Evolutionary conservation across 345 rosid species (phyloP).

Genomic region (Ceriops zippeliana): DNA sequence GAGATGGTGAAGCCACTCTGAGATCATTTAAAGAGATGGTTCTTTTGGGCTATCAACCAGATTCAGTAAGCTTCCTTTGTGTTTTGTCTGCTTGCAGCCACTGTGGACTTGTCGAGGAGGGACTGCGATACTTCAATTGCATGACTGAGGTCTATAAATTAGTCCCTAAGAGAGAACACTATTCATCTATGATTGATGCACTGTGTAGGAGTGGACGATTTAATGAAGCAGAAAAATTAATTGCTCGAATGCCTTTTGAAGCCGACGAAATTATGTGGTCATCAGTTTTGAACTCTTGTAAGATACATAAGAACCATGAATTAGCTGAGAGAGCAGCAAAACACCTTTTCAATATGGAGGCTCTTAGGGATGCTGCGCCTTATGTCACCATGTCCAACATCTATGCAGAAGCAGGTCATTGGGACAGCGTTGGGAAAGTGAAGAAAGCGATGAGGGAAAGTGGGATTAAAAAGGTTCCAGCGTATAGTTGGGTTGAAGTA

Average conservation of each 20-base stretch:
- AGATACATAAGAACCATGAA: slow-evolving; percentile 73
- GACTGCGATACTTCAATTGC: slow-evolving; percentile 47
- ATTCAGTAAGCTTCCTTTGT: slow-evolving; percentile 65
- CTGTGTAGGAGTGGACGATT: slow-evolving; percentile 65
- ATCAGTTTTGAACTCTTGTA: slow-evolving; percentile 74
- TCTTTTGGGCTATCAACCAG: slow-evolving; percentile 58
- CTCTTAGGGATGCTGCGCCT: slow-evolving; percentile 75
- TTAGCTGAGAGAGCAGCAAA: slow-evolving; percentile 68
- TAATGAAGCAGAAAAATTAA: slow-evolving; percentile 60
- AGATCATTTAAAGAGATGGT: slow-evolving; percentile 57
- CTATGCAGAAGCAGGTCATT: slow-evolving; percentile 62
- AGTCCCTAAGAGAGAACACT: slow-evolving; percentile 66
- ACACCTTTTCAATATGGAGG: slow-evolving; percentile 59
- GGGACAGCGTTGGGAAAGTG: slow-evolving; percentile 63
- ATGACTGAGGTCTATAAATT: slow-evolving; percentile 52
- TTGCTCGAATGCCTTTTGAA: slow-evolving; percentile 64
- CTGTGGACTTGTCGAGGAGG: slow-evolving; percentile 74
- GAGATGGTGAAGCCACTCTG: slow-evolving; percentile 62
- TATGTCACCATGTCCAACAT: slow-evolving; percentile 84
- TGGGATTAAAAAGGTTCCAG: slow-evolving; percentile 65
- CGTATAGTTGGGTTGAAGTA: slow-evolving; percentile 84
- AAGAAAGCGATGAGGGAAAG: slow-evolving; percentile 81
- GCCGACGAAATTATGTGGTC: slow-evolving; percentile 89
- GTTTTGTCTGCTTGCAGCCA: slow-evolving; percentile 83
- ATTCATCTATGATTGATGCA: slow-evolving; percentile 61